Percentiles rank a stretch among this genome's conserved stretches.
These are phyloP conservation scores for Colletotrichum noveboracense DNA, from an alignment of 2,329 filamentous ascomycete genomes.

Conservation along the genomic window DNA sequence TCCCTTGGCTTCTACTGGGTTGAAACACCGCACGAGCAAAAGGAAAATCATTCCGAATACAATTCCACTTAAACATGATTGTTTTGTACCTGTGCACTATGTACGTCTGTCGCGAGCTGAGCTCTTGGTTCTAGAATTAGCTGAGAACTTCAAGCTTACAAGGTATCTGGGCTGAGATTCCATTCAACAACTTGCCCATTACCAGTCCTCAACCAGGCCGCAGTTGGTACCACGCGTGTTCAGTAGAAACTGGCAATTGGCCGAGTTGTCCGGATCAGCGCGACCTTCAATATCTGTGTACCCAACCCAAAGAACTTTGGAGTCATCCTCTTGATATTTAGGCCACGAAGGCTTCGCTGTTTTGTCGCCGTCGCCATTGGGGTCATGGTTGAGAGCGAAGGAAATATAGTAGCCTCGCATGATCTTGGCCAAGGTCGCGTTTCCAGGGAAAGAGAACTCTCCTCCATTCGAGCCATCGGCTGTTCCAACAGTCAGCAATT, in stretches of 20 bases:
- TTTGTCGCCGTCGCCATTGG: background rate
- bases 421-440: background rate
- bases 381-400: background rate
- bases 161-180: background rate
- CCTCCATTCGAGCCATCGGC: background rate
- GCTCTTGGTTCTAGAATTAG: background rate
- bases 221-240: background rate
- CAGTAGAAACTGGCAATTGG: background rate
- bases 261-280: background rate
- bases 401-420: background rate
- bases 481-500: background rate
- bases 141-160: background rate
- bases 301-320: background rate
- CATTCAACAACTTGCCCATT: background rate
- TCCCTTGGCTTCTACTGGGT: background rate
- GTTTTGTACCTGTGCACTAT: background rate
- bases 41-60: background rate
- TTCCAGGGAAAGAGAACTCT: background rate
- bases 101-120: background rate
- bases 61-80: rapidly evolving
- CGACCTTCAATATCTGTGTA: background rate
- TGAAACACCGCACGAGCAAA: rapidly evolving
- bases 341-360: background rate
- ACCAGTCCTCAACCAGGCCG: background rate
- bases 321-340: background rate